Percentiles rank a stretch among this genome's conserved stretches.
These are phyloP conservation scores for Leccinellum luteum DNA, from an alignment of 768 basidiomycete genomes.

Conservation along the genomic window DNA sequence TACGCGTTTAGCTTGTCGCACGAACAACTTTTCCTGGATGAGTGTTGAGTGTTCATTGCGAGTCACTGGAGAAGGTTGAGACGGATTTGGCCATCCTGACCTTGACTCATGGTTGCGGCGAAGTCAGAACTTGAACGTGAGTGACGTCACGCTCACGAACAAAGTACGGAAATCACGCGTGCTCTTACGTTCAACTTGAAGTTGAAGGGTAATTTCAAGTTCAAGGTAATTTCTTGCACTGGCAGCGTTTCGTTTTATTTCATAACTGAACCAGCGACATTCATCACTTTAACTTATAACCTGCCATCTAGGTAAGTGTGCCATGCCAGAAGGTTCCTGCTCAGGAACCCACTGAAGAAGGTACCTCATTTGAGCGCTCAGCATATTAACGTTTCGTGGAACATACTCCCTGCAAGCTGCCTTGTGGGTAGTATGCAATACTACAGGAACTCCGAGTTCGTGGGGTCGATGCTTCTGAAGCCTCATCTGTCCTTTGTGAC, in stretches of 20 bases:
- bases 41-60: background rate
- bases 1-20: conserved; percentile 15
- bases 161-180: background rate
- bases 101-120: background rate
- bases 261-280: background rate
- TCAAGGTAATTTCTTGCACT: background rate
- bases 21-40: conserved; percentile 6
- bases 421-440: no score
- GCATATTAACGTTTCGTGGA: background rate
- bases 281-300: no score
- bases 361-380: background rate
- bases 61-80: background rate
- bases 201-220: background rate
- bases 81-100: background rate
- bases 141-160: background rate
- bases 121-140: background rate
- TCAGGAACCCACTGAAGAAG: background rate
- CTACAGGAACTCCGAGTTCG: no score
- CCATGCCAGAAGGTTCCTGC: background rate
- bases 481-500: no score
- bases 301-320: no score
- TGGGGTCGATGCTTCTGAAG: no score
- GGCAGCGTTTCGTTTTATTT: background rate
- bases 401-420: background rate
- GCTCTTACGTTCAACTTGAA: no score